A percentile compares a stretch with the other conserved stretches of the same genome.
These are phyloP conservation scores for Asterophora lycoperdoides DNA, from an alignment of 768 basidiomycete genomes.

Conservation along the genomic window DNA sequence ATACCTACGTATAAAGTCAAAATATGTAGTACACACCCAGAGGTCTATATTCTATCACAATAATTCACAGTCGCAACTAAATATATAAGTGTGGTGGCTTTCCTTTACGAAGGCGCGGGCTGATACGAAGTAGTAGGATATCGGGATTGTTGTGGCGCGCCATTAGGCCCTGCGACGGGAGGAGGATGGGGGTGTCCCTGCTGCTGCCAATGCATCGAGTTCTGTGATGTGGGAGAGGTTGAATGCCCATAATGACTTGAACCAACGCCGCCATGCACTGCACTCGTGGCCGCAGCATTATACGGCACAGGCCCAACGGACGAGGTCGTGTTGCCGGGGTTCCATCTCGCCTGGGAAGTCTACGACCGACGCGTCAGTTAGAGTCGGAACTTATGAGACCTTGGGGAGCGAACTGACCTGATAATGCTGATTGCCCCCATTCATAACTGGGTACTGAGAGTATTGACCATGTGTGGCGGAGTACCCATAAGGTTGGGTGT, in stretches of 20 bases:
- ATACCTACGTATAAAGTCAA: too few species aligned
- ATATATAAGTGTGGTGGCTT: slow-evolving; percentile 12
- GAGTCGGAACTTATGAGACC: background rate
- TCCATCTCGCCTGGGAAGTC: slow-evolving; percentile 18
- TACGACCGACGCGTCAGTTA: slow-evolving; percentile 5
- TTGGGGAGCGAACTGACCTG: slow-evolving; percentile 9
- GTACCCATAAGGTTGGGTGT: slow-evolving; percentile 22
- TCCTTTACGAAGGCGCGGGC: slow-evolving; percentile 17
- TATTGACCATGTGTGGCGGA: slow-evolving; percentile 12
- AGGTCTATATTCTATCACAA: slow-evolving; percentile 4
- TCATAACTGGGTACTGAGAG: slow-evolving; percentile 13
- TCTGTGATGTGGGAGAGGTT: background rate
- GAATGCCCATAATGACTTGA: background rate
- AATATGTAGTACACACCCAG: too few species aligned
- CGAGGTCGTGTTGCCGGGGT: slow-evolving; percentile 9
- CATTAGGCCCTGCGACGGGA: slow-evolving; percentile 8
- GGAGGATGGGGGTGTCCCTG: slow-evolving; percentile 18
- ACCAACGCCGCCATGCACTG: slow-evolving; percentile 18
- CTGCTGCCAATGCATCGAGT: slow-evolving; percentile 9
- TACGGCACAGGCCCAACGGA: background rate
- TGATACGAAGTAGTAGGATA: slow-evolving; percentile 31
- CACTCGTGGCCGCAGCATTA: background rate
- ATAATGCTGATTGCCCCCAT: slow-evolving; percentile 11
- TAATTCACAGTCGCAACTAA: slow-evolving; percentile 9
- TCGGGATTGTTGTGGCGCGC: slow-evolving; percentile 20